These are phyloP conservation scores for Volvariella surrecta DNA, from an alignment of 1,284 basidiomycete species.

Conservation along the genomic window DNA sequence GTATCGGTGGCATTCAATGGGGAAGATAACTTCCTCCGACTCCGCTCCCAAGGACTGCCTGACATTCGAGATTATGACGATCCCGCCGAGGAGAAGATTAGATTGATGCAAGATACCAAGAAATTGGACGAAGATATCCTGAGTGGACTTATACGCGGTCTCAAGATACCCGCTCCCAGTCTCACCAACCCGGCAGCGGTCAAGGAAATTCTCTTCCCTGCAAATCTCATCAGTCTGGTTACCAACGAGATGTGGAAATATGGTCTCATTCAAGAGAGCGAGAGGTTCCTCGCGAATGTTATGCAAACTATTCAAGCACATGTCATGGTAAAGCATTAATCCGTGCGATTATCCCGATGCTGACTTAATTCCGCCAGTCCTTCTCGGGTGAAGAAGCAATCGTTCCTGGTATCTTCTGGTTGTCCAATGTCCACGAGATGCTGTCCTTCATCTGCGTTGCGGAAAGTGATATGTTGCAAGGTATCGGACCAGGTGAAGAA, in stretches of 20 bases:
- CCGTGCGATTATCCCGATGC: neutral
- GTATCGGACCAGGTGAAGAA: conserved; percentile 95
- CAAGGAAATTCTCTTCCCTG: conserved; percentile 98
- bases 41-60: conserved; percentile 64
- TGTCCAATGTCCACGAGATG: conserved; percentile 99
- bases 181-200: conserved; percentile 87
- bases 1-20: conserved; percentile 89
- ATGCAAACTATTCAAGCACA: conserved; percentile 98
- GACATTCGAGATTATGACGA: conserved; percentile 75
- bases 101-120: conserved; percentile 87
- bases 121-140: conserved; percentile 93
- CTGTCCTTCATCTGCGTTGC: conserved; percentile 98
- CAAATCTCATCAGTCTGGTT: conserved; percentile 96
- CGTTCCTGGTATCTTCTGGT: conserved; percentile 96
- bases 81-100: conserved; percentile 91
- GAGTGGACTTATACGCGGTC: conserved; percentile 81
- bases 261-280: conserved; percentile 93
- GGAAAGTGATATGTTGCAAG: conserved; percentile 96
- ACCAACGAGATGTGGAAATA: conserved; percentile 99
- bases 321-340: conserved; percentile 70
- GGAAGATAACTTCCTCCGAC: conserved; percentile 63
- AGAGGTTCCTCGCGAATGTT: conserved; percentile 96
- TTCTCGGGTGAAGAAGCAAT: conserved; percentile 95
- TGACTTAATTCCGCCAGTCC: conserved; percentile 37
- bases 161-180: conserved; percentile 92